Evolutionary conservation across 2,329 filamentous ascomycete species (phyloP).

Genomic region (Hypoxylon sp.): DNA sequence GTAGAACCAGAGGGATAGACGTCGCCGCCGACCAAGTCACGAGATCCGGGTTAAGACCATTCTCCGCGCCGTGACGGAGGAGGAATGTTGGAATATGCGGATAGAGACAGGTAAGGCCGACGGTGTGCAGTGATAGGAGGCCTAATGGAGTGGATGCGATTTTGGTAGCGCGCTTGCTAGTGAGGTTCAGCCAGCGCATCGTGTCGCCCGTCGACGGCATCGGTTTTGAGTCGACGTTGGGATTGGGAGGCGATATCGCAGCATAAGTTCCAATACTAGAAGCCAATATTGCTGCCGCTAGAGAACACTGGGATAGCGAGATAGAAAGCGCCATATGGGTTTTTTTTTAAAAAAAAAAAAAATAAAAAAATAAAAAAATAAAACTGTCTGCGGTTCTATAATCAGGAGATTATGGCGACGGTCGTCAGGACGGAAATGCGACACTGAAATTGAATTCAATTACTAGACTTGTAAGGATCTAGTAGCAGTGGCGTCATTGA

Average conservation of each 20-base stretch:
- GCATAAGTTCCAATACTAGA: constrained; percentile 51
- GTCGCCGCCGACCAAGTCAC: constrained; percentile 57
- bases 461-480: not conserved
- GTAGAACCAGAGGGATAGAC: constrained; percentile 52
- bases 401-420: not conserved
- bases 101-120: constrained; percentile 39
- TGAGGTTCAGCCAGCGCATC: constrained; percentile 44
- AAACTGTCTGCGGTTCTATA: not conserved
- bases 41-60: constrained; percentile 51
- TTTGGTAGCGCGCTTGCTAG: constrained; percentile 46
- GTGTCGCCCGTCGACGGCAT: constrained; percentile 27
- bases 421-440: not conserved
- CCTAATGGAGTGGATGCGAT: constrained; percentile 45
- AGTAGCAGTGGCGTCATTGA: not conserved
- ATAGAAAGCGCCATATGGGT: constrained; percentile 9
- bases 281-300: constrained; percentile 46
- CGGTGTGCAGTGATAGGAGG: constrained; percentile 45
- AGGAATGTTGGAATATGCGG: constrained; percentile 46
- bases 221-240: constrained; percentile 46
- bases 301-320: constrained; percentile 30
- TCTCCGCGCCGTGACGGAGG: constrained; percentile 51
- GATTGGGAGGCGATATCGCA: constrained; percentile 53
- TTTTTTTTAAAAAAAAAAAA: no score
- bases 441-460: not conserved
- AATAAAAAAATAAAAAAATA: no score